Evolutionary conservation across 495 filamentous ascomycete genomes (phyloP).

Genomic region (Aspergillus bridgeri): DNA sequence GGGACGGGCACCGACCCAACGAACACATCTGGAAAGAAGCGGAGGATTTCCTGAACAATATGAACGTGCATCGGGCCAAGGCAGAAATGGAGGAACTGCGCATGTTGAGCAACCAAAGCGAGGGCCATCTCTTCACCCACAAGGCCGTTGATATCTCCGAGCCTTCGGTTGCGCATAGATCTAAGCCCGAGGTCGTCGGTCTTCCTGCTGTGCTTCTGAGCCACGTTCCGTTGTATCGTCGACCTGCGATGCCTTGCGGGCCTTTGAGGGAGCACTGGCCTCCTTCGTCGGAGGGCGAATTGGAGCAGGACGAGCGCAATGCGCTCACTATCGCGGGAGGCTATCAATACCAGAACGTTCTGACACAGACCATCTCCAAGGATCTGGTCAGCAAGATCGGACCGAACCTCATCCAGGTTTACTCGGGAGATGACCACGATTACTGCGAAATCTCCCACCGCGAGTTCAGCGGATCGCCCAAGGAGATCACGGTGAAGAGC

Average conservation of each 20-base stretch:
- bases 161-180: constrained; percentile 21
- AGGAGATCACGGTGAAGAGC: constrained; percentile 92
- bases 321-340: constrained; percentile 70
- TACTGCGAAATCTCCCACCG: constrained; percentile 87
- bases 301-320: constrained; percentile 70
- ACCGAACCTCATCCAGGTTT: constrained; percentile 67
- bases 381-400: constrained; percentile 69
- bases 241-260: constrained; percentile 79
- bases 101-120: constrained; percentile 37
- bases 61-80: constrained; percentile 45
- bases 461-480: constrained; percentile 62
- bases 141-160: constrained; percentile 29
- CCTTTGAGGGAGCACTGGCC: constrained; percentile 82
- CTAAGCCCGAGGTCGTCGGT: constrained; percentile 32
- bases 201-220: constrained; percentile 84
- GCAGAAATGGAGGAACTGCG: constrained; percentile 42
- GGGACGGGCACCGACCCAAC: constrained; percentile 36
- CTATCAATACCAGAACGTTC: constrained; percentile 97
- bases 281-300: constrained; percentile 58
- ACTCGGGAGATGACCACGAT: constrained; percentile 97
- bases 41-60: constrained; percentile 68
- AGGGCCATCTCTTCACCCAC: constrained; percentile 49
- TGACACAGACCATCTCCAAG: constrained; percentile 67
- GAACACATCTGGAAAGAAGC: constrained; percentile 72
- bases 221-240: constrained; percentile 86